phyloP scores from a whole-genome alignment of 768 basidiomycete species.

The Mycena rebaudengoi region DNA sequence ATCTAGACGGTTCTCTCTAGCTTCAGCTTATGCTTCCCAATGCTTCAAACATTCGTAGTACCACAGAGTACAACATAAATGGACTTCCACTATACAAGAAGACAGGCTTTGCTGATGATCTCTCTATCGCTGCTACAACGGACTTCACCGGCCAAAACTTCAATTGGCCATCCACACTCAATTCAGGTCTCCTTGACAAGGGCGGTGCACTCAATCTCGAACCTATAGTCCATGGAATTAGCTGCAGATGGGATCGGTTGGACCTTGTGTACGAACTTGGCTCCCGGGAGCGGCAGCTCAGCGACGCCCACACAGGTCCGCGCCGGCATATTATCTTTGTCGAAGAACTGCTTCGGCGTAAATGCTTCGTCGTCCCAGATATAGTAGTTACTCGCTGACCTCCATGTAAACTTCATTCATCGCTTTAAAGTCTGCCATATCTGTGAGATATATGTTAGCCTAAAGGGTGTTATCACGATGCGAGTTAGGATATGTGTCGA shows the following conservation, averaged over 20 bases:
- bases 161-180: too few relatives aligned
- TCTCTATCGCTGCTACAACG: too few relatives aligned
- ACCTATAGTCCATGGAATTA: conserved; percentile 41
- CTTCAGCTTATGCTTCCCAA: too few relatives aligned
- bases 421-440: conserved; percentile 46
- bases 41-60: too few relatives aligned
- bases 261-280: conserved; percentile 9
- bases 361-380: background rate
- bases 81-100: too few relatives aligned
- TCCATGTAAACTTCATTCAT: conserved; percentile 52
- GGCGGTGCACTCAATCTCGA: conserved; percentile 72
- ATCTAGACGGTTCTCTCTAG: too few relatives aligned
- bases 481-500: background rate
- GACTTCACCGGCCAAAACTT: too few relatives aligned
- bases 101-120: too few relatives aligned
- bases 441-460: conserved; percentile 49
- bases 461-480: background rate
- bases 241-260: too few relatives aligned
- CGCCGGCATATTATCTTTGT: conserved; percentile 54
- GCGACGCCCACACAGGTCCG: conserved; percentile 68
- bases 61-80: too few relatives aligned
- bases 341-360: conserved; percentile 53
- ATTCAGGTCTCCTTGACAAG: conserved; percentile 45
- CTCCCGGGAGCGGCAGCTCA: conserved; percentile 49
- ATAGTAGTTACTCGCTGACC: conserved; percentile 28